These are phyloP conservation scores for Secale cereale DNA, from an alignment of 176 grass and related monocot species.

Conservation along the genomic window DNA sequence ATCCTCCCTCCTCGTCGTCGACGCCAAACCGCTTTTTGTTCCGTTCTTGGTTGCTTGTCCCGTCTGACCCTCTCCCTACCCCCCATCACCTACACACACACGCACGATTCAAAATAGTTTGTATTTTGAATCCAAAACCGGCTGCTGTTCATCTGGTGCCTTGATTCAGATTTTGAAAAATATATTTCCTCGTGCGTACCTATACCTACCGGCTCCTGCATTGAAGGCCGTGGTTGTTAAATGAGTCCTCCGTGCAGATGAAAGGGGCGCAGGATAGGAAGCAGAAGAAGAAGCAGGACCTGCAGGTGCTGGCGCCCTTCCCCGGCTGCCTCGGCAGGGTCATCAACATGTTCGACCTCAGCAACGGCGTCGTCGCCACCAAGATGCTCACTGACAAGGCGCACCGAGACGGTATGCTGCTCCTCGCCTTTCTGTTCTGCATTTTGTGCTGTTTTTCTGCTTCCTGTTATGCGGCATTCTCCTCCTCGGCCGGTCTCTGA, in stretches of 20 bases:
- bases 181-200: background rate
- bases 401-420: slow-evolving; percentile 64
- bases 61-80: background rate
- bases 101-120: too few relatives aligned
- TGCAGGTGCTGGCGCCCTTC: slow-evolving; percentile 56
- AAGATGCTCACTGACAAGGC: slow-evolving; percentile 80
- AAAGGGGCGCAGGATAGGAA: slow-evolving; percentile 50
- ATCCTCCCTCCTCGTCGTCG: background rate
- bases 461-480: background rate
- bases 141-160: too few relatives aligned
- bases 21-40: slow-evolving; percentile 27
- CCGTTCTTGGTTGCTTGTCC: slow-evolving; percentile 20
- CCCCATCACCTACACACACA: too few relatives aligned
- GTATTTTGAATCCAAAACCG: too few relatives aligned
- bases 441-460: background rate
- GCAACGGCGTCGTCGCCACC: slow-evolving; percentile 46
- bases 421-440: background rate
- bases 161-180: background rate
- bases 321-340: slow-evolving; percentile 62
- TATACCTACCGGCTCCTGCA: background rate
- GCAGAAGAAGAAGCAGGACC: slow-evolving; percentile 45
- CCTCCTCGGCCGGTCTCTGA: slow-evolving; percentile 8
- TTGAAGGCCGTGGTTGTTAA: background rate
- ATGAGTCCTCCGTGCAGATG: slow-evolving; percentile 35
- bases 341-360: slow-evolving; percentile 75